A percentile compares a stretch with the other conserved stretches of the same genome.
These are phyloP conservation scores for Solanum clarkiae DNA, from an alignment of 257 asterid genomes.

Conservation along the genomic window DNA sequence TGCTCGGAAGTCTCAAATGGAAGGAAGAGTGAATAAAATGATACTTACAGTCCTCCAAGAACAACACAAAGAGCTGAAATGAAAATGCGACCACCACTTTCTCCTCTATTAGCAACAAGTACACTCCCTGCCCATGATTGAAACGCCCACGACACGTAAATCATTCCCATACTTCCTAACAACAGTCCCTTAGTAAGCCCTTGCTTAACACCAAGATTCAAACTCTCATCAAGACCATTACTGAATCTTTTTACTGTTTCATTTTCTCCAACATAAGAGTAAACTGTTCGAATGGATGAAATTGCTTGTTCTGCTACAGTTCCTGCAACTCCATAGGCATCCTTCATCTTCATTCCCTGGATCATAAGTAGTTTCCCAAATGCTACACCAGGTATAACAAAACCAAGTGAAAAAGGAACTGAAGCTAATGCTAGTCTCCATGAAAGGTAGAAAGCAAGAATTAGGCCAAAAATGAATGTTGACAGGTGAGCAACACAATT, in stretches of 20 bases:
- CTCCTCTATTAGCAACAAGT: constrained; percentile 48
- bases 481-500: constrained; percentile 42
- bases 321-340: constrained; percentile 50
- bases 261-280: constrained; percentile 58
- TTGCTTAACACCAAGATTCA: constrained; percentile 46
- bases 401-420: constrained; percentile 47
- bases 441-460: constrained; percentile 52
- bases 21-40: neutral
- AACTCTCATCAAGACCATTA: constrained; percentile 35
- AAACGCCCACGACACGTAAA: constrained; percentile 65
- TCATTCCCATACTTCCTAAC: constrained; percentile 76
- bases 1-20: neutral
- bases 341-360: constrained; percentile 34
- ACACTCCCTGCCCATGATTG: constrained; percentile 70
- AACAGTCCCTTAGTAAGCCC: constrained; percentile 57
- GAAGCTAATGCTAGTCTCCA: constrained; percentile 70
- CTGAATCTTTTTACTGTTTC: constrained; percentile 44
- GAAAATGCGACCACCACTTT: constrained; percentile 59
- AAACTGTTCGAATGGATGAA: constrained; percentile 62
- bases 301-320: constrained; percentile 55
- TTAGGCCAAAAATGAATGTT: constrained; percentile 32
- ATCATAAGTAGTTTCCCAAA: constrained; percentile 56
- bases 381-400: constrained; percentile 48
- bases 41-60: constrained; percentile 67
- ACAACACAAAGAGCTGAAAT: constrained; percentile 39